These are phyloP conservation scores for Obba rivulosa DNA, from an alignment of 768 basidiomycete genomes.

Conservation along the genomic window DNA sequence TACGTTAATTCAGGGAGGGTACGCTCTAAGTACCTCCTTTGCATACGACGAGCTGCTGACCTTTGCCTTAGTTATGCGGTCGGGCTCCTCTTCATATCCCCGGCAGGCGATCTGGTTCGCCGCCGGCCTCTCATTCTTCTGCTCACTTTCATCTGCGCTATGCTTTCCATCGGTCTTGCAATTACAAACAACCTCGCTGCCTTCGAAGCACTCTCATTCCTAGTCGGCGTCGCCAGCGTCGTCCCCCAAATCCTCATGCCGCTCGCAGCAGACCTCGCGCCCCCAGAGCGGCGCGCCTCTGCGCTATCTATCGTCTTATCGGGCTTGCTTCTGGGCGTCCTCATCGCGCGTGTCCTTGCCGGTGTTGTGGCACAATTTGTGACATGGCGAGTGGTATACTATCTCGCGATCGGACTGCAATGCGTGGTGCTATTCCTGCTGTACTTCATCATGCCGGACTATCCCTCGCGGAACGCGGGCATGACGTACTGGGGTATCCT, in stretches of 20 bases:
- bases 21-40: slow-evolving; percentile 6
- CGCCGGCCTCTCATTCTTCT: slow-evolving; percentile 64
- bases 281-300: slow-evolving; percentile 63
- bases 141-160: slow-evolving; percentile 46
- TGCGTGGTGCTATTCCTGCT: slow-evolving; percentile 47
- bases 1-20: slow-evolving; percentile 67
- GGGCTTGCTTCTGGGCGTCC: slow-evolving; percentile 64
- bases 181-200: slow-evolving; percentile 51
- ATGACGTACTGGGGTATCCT: slow-evolving; percentile 66
- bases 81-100: slow-evolving; percentile 57
- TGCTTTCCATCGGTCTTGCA: slow-evolving; percentile 68
- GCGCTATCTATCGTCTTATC: slow-evolving; percentile 70
- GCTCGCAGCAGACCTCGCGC: slow-evolving; percentile 76
- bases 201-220: slow-evolving; percentile 65
- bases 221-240: slow-evolving; percentile 68
- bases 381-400: slow-evolving; percentile 73
- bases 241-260: slow-evolving; percentile 74
- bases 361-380: slow-evolving; percentile 71
- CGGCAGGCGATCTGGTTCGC: slow-evolving; percentile 79
- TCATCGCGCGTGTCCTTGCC: slow-evolving; percentile 69
- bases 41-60: neutral
- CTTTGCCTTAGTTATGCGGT: slow-evolving; percentile 19
- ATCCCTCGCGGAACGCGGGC: slow-evolving; percentile 66
- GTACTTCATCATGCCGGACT: slow-evolving; percentile 74
- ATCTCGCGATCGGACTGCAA: slow-evolving; percentile 71